Evolutionary conservation across 345 rosid species (phyloP), one percentile per base, ranked within the genome.

Genomic region (Bruguiera sexangula): DNA sequence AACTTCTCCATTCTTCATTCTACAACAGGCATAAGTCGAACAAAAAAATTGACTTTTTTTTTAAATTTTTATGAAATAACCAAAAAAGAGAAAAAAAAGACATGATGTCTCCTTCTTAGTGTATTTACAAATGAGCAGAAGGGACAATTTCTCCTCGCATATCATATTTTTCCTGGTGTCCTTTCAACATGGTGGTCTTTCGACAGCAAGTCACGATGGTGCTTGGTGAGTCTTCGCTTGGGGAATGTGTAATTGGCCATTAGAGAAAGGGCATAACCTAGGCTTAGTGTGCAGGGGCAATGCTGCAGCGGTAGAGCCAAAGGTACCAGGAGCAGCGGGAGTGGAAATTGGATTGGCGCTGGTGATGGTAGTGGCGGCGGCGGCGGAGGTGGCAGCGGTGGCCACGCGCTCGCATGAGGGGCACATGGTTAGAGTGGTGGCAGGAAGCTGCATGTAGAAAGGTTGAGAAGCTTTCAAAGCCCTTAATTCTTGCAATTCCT

Each of bases 391-490:
- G 59, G 87, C 29, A 54, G 89, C 76, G 82, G 97, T 80, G 75
- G 92, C 87, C 13, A 91, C 93, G 58, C 97, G 94, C 82, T 90
- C 97, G 62, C 99, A 95, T 20, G 99, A 95, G 46, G 99, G 99
- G 72, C 99, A 95, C 96, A 95, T 95, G 64, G 99, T 95, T 80
- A 95, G 99, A 69, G 99, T 95, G 43, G 99, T 95, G 68, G 99
- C 96, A 13, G 99, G 99, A 8, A 88, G 92, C 72, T 95, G 99
- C 96, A 81, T 90, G 91, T 84, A 88, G 84, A 88, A 95, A 20
- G 97, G 94, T 59, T 86, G 87, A 6, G 91, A 85, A 60, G 96
- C 75, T 79, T 90, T 92, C 77, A 95, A 82, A 36, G 96, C 89
- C 76, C 99, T 86, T 59, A 95, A 67, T 55, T 89, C 96, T 63